phyloP scores from a whole-genome alignment of 2,329 filamentous ascomycete genomes.

The Helicocarpus griseus region DNA sequence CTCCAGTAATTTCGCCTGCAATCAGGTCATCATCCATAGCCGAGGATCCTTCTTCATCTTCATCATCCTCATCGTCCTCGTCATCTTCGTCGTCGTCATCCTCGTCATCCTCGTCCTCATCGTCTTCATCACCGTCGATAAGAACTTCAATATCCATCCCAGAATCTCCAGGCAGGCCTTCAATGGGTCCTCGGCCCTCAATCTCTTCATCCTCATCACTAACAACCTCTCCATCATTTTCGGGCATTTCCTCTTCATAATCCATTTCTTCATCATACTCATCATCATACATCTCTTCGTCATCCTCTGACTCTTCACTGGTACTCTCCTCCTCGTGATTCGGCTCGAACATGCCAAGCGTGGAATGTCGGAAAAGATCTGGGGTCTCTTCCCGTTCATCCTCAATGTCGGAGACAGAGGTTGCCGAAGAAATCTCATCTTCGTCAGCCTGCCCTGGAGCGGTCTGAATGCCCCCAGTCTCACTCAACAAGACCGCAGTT shows the following conservation, averaged over 20 bases:
- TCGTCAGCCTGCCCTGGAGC: constrained; percentile 62
- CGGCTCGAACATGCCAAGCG: constrained; percentile 86
- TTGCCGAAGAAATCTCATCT: constrained; percentile 78
- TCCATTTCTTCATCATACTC: constrained; percentile 86
- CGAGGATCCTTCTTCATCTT: constrained; percentile 49
- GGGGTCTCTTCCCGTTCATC: constrained; percentile 89
- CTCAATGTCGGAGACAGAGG: constrained; percentile 79
- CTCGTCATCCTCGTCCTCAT: constrained; percentile 55
- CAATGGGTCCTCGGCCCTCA: constrained; percentile 65
- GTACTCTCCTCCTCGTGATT: constrained; percentile 72
- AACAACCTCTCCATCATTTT: constrained; percentile 74
- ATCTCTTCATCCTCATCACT: constrained; percentile 79
- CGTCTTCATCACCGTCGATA: constrained; percentile 59
- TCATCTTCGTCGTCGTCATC: constrained; percentile 50
- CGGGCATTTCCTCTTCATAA: constrained; percentile 72
- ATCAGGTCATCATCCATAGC: constrained; percentile 48
- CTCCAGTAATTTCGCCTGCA: constrained; percentile 45
- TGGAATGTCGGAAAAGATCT: constrained; percentile 92
- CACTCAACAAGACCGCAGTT: constrained; percentile 76
- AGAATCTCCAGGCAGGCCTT: constrained; percentile 53
- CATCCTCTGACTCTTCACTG: constrained; percentile 58
- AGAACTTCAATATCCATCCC: constrained; percentile 74
- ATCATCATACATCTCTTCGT: constrained; percentile 88
- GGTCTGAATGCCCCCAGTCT: constrained; percentile 63
- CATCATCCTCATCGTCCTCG: constrained; percentile 46